phyloP scores from a whole-genome alignment of 2,329 filamentous ascomycete genomes.

The Bipolaris oryzae region DNA sequence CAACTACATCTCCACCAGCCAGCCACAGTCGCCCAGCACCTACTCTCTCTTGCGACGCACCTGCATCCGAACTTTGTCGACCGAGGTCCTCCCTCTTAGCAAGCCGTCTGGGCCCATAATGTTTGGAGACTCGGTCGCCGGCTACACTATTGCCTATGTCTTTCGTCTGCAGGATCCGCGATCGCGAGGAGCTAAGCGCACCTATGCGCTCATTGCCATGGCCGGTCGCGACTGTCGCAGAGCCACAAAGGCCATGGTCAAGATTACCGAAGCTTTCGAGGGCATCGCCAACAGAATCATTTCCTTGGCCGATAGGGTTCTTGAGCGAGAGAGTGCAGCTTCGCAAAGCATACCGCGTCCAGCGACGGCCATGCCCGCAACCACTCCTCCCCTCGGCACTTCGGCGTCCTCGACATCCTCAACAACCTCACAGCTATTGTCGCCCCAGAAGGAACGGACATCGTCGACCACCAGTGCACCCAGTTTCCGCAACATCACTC shows the following conservation, averaged over 20 bases:
- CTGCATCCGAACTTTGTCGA: constrained; percentile 63
- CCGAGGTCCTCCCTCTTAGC: constrained; percentile 61
- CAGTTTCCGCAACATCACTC: constrained; percentile 55
- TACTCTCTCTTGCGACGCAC: constrained; percentile 63
- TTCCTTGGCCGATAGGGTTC: constrained; percentile 47
- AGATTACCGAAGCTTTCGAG: constrained; percentile 55
- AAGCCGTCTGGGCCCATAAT: constrained; percentile 63
- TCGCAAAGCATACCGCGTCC: constrained; percentile 34
- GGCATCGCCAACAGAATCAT: constrained; percentile 61
- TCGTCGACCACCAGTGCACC: constrained; percentile 42
- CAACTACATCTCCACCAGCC: constrained; percentile 64
- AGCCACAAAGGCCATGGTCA: constrained; percentile 49
- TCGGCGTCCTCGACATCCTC: constrained; percentile 39
- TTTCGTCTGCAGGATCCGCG: constrained; percentile 65
- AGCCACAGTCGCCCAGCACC: constrained; percentile 59
- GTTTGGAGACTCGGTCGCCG: constrained; percentile 62
- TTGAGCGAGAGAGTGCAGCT: constrained; percentile 44
- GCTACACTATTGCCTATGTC: constrained; percentile 65
- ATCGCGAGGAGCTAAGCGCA: constrained; percentile 62
- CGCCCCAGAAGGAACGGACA: constrained; percentile 37
- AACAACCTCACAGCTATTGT: constrained; percentile 34
- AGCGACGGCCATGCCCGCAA: constrained; percentile 35
- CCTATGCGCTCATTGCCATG: constrained; percentile 63
- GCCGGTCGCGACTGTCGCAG: constrained; percentile 63
- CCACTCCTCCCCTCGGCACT: constrained; percentile 40